These are phyloP conservation scores for Nepenthes alata DNA, from an alignment of 179 eudicot genomes.

Conservation along the genomic window DNA sequence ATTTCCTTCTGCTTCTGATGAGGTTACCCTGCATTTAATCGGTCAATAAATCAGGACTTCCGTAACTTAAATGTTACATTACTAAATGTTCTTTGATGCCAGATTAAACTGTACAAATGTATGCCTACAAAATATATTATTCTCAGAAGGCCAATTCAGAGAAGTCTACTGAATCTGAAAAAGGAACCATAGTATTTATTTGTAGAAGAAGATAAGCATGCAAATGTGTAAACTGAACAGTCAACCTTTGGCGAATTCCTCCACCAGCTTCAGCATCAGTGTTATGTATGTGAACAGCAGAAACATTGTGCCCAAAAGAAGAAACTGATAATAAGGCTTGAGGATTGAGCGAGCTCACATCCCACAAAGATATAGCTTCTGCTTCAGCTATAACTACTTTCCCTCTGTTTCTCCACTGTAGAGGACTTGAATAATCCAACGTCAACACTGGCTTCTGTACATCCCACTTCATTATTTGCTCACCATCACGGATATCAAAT, in stretches of 20 bases:
- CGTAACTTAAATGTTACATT: background rate
- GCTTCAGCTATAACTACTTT: slow-evolving; percentile 67
- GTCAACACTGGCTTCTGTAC: slow-evolving; percentile 47
- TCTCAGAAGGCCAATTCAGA: too few relatives aligned
- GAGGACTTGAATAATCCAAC: slow-evolving; percentile 80
- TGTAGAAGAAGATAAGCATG: background rate
- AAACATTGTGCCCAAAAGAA: slow-evolving; percentile 39
- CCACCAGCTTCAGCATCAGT: slow-evolving; percentile 87
- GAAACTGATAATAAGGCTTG: slow-evolving; percentile 47
- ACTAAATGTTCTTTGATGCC: background rate
- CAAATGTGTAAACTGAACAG: slow-evolving; percentile 2
- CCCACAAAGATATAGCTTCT: slow-evolving; percentile 66
- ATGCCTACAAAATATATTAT: too few relatives aligned
- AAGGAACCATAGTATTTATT: too few relatives aligned
- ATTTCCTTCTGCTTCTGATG: slow-evolving; percentile 87
- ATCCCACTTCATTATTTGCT: slow-evolving; percentile 72
- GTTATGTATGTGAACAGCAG: slow-evolving; percentile 80
- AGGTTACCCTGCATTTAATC: slow-evolving; percentile 52
- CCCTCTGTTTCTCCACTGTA: slow-evolving; percentile 91
- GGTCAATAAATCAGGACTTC: background rate
- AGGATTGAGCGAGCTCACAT: slow-evolving; percentile 60
- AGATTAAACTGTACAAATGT: background rate
- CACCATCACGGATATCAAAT: slow-evolving; percentile 85
- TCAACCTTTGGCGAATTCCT: slow-evolving; percentile 88
- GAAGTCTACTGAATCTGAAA: too few relatives aligned